Base-by-base conservation (phyloP, 805 yeast species). In the Torulaspora quercuum region DNA sequence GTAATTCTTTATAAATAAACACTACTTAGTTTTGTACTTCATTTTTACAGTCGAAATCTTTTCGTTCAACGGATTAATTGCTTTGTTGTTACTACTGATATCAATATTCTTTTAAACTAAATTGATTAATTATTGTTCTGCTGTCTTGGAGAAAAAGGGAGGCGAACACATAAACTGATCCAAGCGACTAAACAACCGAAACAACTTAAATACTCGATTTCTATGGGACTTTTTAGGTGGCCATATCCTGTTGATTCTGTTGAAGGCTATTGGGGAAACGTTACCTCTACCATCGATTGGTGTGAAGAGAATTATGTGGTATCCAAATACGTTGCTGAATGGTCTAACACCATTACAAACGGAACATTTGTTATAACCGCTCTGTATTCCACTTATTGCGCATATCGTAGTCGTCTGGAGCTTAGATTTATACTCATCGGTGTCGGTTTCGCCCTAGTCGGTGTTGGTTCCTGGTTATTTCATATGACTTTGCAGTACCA, bases 251-350 rank as follows among this genome's bases (percentile, higher is more conserved):
- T 69, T 5, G 75, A 69, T 21, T 75, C 76, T 26, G 47, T 55
- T n/a, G 39, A 61, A 10, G 89, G 88, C 1, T 79, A 61, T 57
- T 86, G 95, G 95, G 92, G 92, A 1, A 64, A 68, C 4, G 83
- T 84, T 3, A 88, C 97, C 0, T 76, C 95, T 24, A 89, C 97
- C n/a, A 92, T 92, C 24, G 98, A 90, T 56, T 90, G 97, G 97
- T 90, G 98, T 64, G 98, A 90, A 55, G 97, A 92, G 61, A 90
- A 90, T 65, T 90, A 90, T 57, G 90, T 88, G 7, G 84, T 89
- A 1, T 74, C 90, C 8, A 74, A 73, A 8, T 92, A 84, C 53
- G 71, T 92, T 35, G 97, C 97, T 3, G 98, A 92, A 59, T 82
- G 86, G 39, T 72, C 90, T 41, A 92, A 92, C 57, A 85, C 97